Evolutionary conservation across 495 filamentous ascomycete genomes (phyloP), one percentile per base, ranked within the genome.

Genomic region (Neurospora sp.): DNA sequence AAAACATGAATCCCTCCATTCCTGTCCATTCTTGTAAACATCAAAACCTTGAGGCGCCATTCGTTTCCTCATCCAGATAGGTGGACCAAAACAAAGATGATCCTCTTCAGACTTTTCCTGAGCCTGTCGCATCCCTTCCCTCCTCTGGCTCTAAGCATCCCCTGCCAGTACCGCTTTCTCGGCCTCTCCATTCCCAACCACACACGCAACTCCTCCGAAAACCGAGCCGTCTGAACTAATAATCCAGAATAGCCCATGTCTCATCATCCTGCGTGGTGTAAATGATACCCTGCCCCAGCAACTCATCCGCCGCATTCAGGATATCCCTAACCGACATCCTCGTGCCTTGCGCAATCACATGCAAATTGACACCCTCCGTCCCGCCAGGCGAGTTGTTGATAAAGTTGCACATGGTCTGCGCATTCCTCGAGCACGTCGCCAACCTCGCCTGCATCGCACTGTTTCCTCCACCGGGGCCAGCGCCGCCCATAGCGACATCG

Each of bases 231-330:
- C 44, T 20, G n/a, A 9, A 31, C 77, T 73, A 91, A 71, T 85
- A 88, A 35, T 93, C 90, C 41, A 94, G 82, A 73, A 93, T 82
- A 38, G 91, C 91, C 88, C 90, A 94, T 0, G 92, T 94, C 81
- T 88, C 86, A 73, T 99, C 96, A 83, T 98, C 94, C 37, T 94
- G 84, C 12, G 96, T 99, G 70, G 94, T 93, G 82, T 93, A 99
- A 70, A 96, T 92, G 78, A 93, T 76, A 69, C 94, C 93, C 31
- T 88, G 79, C 8, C 79, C 83, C 48, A 94, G 76, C 79, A 98
- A 79, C 82, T 98, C 94, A 73, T 96, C 91, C 10, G 90, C 90
- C 41, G 91, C 96, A 69, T 86, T 88, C 69, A 87, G 78, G 23
- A 97, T 92, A 69, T 97, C 93, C 37, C 85, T 84, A 38, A 88